A percentile compares a stretch with the other conserved stretches of the same genome.
These are phyloP conservation scores for Seiridium cupressi DNA, from an alignment of 2,329 filamentous ascomycete species.

Conservation along the genomic window DNA sequence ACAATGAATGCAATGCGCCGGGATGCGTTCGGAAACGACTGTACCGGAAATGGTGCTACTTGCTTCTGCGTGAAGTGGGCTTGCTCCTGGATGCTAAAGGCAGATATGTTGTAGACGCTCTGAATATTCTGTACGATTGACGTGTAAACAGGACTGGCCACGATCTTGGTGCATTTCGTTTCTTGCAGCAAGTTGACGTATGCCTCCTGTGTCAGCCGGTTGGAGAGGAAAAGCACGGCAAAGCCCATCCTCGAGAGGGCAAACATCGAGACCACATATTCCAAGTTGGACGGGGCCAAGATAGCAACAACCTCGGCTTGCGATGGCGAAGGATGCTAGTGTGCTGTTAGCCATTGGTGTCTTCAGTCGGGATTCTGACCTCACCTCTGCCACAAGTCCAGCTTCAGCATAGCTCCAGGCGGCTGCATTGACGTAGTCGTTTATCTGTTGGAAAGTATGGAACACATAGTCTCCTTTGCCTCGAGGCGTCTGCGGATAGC, in stretches of 20 bases:
- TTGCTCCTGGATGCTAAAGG: conserved; percentile 20
- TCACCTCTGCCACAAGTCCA: neutral
- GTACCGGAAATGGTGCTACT: conserved; percentile 11
- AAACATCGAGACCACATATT: conserved; percentile 40
- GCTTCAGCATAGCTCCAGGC: neutral
- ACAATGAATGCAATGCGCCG: conserved; percentile 37
- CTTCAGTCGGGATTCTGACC: neutral
- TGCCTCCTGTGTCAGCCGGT: conserved; percentile 36
- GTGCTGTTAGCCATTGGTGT: neutral
- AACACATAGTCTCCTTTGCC: conserved; percentile 3
- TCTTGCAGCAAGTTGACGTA: conserved; percentile 36
- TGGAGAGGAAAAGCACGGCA: conserved; percentile 39
- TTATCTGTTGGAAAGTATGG: neutral
- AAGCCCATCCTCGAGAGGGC: conserved; percentile 42
- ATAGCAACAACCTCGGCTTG: conserved; percentile 31
- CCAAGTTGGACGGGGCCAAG: conserved; percentile 37
- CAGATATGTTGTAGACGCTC: conserved; percentile 18
- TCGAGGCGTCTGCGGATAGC: neutral
- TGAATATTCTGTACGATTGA: conserved; percentile 29
- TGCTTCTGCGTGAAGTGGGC: conserved; percentile 13
- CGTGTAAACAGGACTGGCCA: conserved; percentile 32
- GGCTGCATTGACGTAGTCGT: neutral
- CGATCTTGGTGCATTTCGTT: conserved; percentile 31
- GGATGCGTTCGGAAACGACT: neutral
- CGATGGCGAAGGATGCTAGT: neutral